Base-by-base conservation (phyloP, 768 basidiomycete species). In the Daedaleopsis nitida region DNA sequence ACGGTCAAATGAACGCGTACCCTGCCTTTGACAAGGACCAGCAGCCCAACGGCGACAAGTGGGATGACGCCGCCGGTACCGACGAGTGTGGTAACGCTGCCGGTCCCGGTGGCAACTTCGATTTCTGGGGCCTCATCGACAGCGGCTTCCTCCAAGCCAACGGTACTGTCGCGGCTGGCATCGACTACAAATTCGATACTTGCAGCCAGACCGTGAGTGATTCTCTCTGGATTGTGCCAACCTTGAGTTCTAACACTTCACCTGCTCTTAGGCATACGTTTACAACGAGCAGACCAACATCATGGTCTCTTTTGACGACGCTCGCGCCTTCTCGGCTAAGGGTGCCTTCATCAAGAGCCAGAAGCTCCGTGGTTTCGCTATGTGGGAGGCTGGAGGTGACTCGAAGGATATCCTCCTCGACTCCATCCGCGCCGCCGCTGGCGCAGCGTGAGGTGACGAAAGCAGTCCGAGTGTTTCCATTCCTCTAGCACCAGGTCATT, bases 361-460 rank as follows among this genome's bases (percentile, higher is more conserved):
- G 12, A 82, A 81, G 7, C 73, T 92, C n/a, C 76, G 74, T 59
- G 90, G 89, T 4, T 91, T 91, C 70, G 75, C 84, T 1, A 82
- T 87, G 73, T 91, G 88, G 88, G 86, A 91, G 69, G 81, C 86
- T 49, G 86, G 82, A 34, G 86, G 86, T 5, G 90, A 90, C 69
- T 79, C 73, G 52, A 64, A 84, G n/a, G 78, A 89, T 66, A 77
- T 82, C 19, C 75, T 91, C 47, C 75, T 91, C 4, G 78, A 88
- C 70, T 76, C 89, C 6, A 87, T 90, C 63, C 70, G 69, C 47
- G 11, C 38, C 19, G 71, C 47, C 4, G 60, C 60, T 8, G 70
- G 54, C 32, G 54, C 54, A 10, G 37, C 23, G 12, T 54, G 17
- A 54, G 19, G 9, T 27, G 27, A 32, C 27, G 27, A 32, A 32